phyloP scores from a whole-genome alignment of 495 filamentous ascomycete species.

The Tuber calosporum region DNA sequence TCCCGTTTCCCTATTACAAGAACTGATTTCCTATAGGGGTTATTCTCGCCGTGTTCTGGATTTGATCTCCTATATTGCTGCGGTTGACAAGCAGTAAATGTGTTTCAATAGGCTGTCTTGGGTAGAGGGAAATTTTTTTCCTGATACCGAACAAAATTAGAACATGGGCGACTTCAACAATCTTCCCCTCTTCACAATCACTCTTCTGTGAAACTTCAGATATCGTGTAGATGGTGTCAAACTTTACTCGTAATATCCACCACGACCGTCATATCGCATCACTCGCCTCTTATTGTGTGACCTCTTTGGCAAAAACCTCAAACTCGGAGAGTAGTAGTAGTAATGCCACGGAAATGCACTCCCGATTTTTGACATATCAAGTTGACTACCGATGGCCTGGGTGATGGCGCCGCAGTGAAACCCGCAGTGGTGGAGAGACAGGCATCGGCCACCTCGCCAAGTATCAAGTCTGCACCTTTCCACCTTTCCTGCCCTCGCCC shows the following conservation, averaged over 20 bases:
- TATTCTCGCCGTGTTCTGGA: slow-evolving; percentile 99
- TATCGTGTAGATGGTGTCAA: neutral
- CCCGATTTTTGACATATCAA: neutral
- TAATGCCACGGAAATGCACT: neutral
- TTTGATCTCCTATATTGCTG: slow-evolving; percentile 85
- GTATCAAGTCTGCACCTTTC: neutral
- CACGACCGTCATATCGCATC: neutral
- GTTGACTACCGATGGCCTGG: neutral
- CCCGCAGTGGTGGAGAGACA: neutral
- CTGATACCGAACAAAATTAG: neutral
- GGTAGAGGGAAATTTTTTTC: neutral
- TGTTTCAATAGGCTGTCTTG: neutral
- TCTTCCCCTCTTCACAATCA: neutral
- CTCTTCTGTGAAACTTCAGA: neutral
- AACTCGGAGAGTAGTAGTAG: neutral
- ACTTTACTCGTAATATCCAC: neutral
- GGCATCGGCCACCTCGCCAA: neutral
- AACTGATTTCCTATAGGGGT: slow-evolving; percentile 50
- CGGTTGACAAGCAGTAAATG: slow-evolving; percentile 57
- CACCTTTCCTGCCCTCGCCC: neutral
- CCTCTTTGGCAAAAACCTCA: neutral
- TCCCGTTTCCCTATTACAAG: slow-evolving; percentile 43
- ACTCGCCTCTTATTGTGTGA: neutral
- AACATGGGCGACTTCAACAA: neutral
- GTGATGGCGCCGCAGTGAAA: neutral